Evolutionary conservation across 225 moss, liverwort and hornwort genomes (phyloP).

Genomic region (Polytrichum commune): DNA sequence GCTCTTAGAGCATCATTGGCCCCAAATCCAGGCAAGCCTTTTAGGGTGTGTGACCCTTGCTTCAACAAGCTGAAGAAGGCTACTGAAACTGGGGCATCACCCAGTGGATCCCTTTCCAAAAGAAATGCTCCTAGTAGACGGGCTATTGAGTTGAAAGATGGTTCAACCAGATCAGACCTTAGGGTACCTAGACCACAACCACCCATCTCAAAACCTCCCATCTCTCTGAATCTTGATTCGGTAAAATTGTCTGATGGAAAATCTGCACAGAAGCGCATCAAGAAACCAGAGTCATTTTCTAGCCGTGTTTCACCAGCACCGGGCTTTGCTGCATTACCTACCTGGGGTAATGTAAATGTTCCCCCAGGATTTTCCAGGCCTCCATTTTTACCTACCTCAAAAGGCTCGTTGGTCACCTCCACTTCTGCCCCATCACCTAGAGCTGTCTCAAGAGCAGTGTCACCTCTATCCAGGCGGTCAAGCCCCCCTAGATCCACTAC

Average conservation of each 20-base stretch:
- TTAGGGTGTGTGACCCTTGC: conserved; percentile 94
- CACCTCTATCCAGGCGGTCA: conserved; percentile 79
- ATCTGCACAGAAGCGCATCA: conserved; percentile 42
- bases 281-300: conserved; percentile 71
- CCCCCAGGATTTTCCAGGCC: conserved; percentile 71
- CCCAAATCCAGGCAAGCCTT: conserved; percentile 73
- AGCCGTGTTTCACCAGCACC: conserved; percentile 93
- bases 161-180: conserved; percentile 38
- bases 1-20: conserved; percentile 82
- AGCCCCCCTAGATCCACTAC: conserved; percentile 97
- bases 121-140: conserved; percentile 35
- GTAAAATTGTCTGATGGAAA: conserved; percentile 65
- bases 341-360: conserved; percentile 90
- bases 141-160: conserved; percentile 73
- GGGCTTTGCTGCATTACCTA: conserved; percentile 30
- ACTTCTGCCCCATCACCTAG: conserved; percentile 56
- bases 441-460: conserved; percentile 75
- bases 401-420: conserved; percentile 34
- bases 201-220: conserved; percentile 59
- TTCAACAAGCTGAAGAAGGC: conserved; percentile 77
- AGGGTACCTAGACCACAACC: conserved; percentile 56
- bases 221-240: conserved; percentile 26
- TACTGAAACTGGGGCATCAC: conserved; percentile 57
- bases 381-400: conserved; percentile 47
- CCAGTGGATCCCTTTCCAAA: conserved; percentile 40